Conservation (phyloP, 768 basidiomycete genomes). For the Phaffia australis region DNA sequence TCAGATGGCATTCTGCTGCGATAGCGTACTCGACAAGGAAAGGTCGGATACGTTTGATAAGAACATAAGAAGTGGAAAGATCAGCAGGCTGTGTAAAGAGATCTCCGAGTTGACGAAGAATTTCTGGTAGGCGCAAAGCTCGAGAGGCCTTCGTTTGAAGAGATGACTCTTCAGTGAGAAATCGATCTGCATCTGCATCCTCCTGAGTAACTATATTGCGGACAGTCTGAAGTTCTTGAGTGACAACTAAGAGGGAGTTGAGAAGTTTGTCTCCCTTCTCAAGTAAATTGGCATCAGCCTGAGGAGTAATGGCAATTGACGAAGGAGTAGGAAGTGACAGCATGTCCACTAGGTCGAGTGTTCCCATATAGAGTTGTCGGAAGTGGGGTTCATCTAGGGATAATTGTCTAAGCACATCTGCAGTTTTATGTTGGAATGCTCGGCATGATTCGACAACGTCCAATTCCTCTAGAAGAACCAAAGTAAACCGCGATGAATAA, state of each 20-base stretch:
- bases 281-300: constrained; percentile 24
- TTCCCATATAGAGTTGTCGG: constrained; percentile 36
- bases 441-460: constrained; percentile 7
- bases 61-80: constrained; percentile 26
- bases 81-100: constrained; percentile 40
- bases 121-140: constrained; percentile 25
- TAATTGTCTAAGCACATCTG: constrained; percentile 7
- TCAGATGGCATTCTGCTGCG: constrained; percentile 52
- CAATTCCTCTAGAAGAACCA: constrained; percentile 10
- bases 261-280: constrained; percentile 42
- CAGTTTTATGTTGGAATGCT: constrained; percentile 1
- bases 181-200: constrained; percentile 40
- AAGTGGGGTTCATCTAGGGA: constrained; percentile 29
- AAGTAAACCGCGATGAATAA: neutral
- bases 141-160: constrained; percentile 9
- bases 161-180: constrained; percentile 34
- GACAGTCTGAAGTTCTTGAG: constrained; percentile 50
- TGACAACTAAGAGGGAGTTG: constrained; percentile 52
- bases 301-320: neutral
- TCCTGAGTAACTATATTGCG: constrained; percentile 3
- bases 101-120: constrained; percentile 36
- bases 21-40: constrained; percentile 59
- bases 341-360: constrained; percentile 35
- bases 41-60: constrained; percentile 49
- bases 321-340: neutral